phyloP scores from a whole-genome alignment of 2,329 filamentous ascomycete genomes.

The Blumeria hordei region DNA sequence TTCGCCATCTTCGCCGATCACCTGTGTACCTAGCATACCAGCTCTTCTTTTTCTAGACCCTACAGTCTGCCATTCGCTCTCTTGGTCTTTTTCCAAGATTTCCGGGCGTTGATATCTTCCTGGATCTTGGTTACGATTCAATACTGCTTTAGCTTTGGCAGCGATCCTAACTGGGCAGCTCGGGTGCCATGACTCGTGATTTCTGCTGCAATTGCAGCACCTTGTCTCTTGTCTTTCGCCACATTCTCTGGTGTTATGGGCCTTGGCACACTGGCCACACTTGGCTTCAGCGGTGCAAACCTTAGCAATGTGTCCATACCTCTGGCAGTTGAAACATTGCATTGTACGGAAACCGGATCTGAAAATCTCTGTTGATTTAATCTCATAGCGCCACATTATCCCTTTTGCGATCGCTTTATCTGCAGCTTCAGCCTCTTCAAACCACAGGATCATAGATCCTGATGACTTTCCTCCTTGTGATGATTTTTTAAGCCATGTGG shows the following conservation, averaged over 20 bases:
- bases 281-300: background rate
- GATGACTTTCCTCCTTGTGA: background rate
- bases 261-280: background rate
- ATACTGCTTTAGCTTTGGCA: background rate
- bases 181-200: background rate
- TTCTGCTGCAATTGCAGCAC: background rate
- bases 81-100: too few species aligned
- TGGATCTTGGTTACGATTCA: background rate
- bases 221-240: background rate
- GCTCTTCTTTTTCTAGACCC: background rate
- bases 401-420: background rate
- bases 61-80: background rate
- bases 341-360: background rate
- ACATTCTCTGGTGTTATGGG: background rate
- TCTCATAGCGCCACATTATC: background rate
- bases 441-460: background rate
- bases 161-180: background rate
- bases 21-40: background rate
- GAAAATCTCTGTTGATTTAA: background rate
- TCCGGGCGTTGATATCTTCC: background rate
- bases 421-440: background rate
- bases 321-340: conserved; percentile 1
- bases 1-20: background rate
- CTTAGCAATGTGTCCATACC: background rate
- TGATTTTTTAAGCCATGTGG: background rate